A percentile compares a stretch with the other conserved stretches of the same genome.
phyloP scores from a whole-genome alignment of 2,329 filamentous ascomycete genomes.

The Aspergillus viridinutans region DNA sequence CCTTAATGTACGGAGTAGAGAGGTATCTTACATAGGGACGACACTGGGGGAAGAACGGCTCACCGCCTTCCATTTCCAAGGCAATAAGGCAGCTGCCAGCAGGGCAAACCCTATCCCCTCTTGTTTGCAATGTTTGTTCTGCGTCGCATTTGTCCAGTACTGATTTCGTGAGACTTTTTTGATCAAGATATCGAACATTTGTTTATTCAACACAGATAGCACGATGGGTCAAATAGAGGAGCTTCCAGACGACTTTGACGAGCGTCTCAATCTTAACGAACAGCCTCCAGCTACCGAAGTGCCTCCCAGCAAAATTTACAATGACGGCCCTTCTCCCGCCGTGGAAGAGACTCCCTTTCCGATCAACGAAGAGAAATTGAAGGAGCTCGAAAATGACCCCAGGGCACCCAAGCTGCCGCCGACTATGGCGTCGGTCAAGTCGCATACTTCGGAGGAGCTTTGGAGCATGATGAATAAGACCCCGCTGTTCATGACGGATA shows the following conservation, averaged over 20 bases:
- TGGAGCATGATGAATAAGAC: slow-evolving; percentile 62
- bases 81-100: neutral
- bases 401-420: slow-evolving; percentile 51
- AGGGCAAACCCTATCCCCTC: slow-evolving; percentile 19
- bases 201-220: slow-evolving; percentile 4
- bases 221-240: slow-evolving; percentile 52
- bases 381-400: slow-evolving; percentile 27
- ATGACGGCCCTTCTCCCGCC: slow-evolving; percentile 12
- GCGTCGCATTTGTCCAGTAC: neutral
- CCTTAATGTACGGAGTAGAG: too few relatives aligned
- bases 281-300: slow-evolving; percentile 14
- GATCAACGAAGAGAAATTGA: slow-evolving; percentile 34
- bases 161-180: neutral
- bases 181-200: neutral
- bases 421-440: slow-evolving; percentile 53
- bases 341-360: slow-evolving; percentile 36
- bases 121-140: slow-evolving; percentile 28
- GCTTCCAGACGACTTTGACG: slow-evolving; percentile 49
- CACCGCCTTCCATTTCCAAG: neutral
- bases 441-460: slow-evolving; percentile 57
- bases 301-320: slow-evolving; percentile 5
- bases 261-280: slow-evolving; percentile 42
- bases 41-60: neutral
- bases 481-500: slow-evolving; percentile 93
- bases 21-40: too few relatives aligned